Evolutionary conservation across 345 rosid genomes (phyloP).

Genomic region (Hibiscus mutabilis): DNA sequence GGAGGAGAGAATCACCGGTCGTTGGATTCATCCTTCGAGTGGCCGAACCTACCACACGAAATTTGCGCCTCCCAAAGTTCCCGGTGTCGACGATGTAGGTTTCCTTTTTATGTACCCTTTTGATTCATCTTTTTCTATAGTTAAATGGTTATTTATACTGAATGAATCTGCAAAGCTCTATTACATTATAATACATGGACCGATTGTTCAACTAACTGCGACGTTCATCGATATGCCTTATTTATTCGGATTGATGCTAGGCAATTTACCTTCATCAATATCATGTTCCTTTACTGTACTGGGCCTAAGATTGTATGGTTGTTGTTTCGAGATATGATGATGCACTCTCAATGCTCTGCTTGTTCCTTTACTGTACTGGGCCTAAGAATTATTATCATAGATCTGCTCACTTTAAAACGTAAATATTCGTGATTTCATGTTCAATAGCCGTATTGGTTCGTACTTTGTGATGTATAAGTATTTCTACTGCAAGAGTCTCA

Average conservation of each 20-base stretch:
- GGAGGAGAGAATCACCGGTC: constrained; percentile 92
- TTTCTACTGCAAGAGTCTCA: not conserved
- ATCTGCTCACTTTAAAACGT: not conserved
- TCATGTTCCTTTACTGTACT: too few relatives aligned
- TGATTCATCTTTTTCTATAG: not conserved
- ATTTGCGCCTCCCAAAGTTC: constrained; percentile 66
- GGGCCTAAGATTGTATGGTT: not conserved
- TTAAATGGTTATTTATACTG: not conserved
- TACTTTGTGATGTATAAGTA: not conserved
- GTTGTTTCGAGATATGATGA: not conserved
- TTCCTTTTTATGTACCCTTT: not conserved
- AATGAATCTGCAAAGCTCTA: not conserved
- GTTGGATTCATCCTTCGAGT: constrained; percentile 91
- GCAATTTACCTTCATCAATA: not conserved
- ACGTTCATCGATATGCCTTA: not conserved
- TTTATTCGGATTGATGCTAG: not conserved
- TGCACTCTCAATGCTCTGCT: not conserved
- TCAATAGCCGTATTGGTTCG: not conserved
- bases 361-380: not conserved
- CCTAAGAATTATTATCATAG: not conserved
- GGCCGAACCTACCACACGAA: constrained; percentile 86
- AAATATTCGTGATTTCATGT: not conserved
- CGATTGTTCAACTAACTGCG: not conserved
- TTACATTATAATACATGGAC: not conserved
- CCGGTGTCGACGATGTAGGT: constrained; percentile 77